These are phyloP conservation scores for Tolypocladium inflatum DNA, from an alignment of 2,329 filamentous ascomycete species.

Conservation along the genomic window DNA sequence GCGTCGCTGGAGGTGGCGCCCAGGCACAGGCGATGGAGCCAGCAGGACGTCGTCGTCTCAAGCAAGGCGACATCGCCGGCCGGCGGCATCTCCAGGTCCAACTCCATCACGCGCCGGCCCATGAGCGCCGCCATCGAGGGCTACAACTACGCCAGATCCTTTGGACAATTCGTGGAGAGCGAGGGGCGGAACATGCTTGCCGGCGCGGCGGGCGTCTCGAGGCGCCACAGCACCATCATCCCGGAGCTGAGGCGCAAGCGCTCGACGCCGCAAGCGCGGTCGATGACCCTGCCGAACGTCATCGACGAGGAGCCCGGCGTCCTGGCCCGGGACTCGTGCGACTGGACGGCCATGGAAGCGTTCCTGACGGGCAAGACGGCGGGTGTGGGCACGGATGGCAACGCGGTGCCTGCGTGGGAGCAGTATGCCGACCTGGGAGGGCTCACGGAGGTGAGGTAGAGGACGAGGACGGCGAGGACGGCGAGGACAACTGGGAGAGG, in stretches of 20 bases:
- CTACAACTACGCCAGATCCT: slow-evolving; percentile 14
- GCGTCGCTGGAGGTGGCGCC: slow-evolving; percentile 9
- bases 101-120: slow-evolving; percentile 13
- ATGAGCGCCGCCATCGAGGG: slow-evolving; percentile 18
- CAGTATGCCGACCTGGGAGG: slow-evolving; percentile 38
- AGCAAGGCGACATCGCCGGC: slow-evolving; percentile 7
- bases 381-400: slow-evolving; percentile 9
- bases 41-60: slow-evolving; percentile 17
- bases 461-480: background rate
- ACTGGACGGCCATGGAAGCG: slow-evolving; percentile 27
- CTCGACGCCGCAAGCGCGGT: slow-evolving; percentile 8
- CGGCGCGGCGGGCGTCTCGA: slow-evolving; percentile 1
- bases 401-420: slow-evolving; percentile 30
- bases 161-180: slow-evolving; percentile 14
- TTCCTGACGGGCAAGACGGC: slow-evolving; percentile 19
- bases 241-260: slow-evolving; percentile 13
- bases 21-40: slow-evolving; percentile 16
- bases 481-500: background rate
- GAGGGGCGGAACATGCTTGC: slow-evolving; percentile 9
- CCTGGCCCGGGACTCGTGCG: slow-evolving; percentile 17
- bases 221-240: slow-evolving; percentile 14
- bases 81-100: slow-evolving; percentile 1
- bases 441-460: slow-evolving; percentile 25
- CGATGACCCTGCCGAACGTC: slow-evolving; percentile 8
- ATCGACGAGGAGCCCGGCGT: slow-evolving; percentile 17